Evolutionary conservation across 768 basidiomycete species (phyloP).

Genomic region (Suillus bovinus): DNA sequence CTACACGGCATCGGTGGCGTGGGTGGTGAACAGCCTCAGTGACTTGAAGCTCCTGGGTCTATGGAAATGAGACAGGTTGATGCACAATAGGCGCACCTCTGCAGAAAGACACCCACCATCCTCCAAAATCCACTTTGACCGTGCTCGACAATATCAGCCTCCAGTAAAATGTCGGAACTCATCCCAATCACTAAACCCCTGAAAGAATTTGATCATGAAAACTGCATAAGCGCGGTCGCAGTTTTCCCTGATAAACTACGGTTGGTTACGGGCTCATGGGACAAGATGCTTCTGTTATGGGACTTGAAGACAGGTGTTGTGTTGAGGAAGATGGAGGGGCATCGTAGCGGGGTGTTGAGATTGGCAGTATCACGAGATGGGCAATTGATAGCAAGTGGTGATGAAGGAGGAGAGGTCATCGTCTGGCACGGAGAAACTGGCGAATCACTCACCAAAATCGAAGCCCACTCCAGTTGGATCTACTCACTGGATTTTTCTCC

Average conservation of each 20-base stretch:
- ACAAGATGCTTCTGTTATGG: neutral
- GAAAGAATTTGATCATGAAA: neutral
- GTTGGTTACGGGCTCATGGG: neutral
- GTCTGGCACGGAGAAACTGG: too few relatives aligned
- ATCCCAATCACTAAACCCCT: neutral
- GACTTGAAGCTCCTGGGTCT: neutral
- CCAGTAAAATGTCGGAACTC: neutral
- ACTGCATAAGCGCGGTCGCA: neutral
- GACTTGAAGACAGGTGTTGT: too few relatives aligned
- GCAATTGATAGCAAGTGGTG: neutral
- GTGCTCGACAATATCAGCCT: neutral
- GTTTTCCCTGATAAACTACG: too few relatives aligned
- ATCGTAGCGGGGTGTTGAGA: too few relatives aligned
- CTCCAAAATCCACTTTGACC: neutral
- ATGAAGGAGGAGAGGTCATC: too few relatives aligned
- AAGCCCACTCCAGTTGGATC: too few relatives aligned
- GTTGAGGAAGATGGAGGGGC: too few relatives aligned
- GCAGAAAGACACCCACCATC: neutral
- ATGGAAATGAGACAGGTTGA: neutral
- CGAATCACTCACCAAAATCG: too few relatives aligned
- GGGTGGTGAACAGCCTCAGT: neutral
- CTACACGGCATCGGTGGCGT: too few relatives aligned
- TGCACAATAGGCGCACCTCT: neutral
- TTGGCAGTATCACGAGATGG: neutral
- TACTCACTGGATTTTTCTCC: too few relatives aligned